Base-by-base conservation (phyloP, 768 basidiomycete species). In the Mycena venus region DNA sequence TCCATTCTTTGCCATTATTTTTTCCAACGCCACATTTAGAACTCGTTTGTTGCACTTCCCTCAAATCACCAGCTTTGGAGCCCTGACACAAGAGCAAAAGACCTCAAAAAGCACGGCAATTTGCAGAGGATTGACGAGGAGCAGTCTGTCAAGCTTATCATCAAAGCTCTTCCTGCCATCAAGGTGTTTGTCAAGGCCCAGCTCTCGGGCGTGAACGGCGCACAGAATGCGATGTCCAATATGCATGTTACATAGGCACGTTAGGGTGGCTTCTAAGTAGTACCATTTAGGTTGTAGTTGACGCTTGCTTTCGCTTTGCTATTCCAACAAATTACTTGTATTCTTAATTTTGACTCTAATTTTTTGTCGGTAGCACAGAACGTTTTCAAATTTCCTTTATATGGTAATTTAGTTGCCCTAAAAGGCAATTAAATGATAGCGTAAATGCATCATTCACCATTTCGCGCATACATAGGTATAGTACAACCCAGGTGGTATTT, bases 141-240 rank as follows among this genome's bases (percentile, higher is more conserved):
- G 42, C 91, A 94, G 78, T 90, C 94, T n/a, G 89, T 95, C 75
- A 91, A 91, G 79, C 89, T 95, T n/a, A 89, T 96, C 59, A 89
- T 89, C 38, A 86, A 86, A 71, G 92, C 91, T 9, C 83, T 96
- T 62, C 93, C 93, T 2, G 84, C 87, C 32, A 93, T 96, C 75
- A 83, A 91, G 63, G 79, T 88, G 9, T 92, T 92, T 74, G 86
- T 95, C 62, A 86, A 83, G 25, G 25, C 56, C 19, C 63, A 62
- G 42, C 40, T 74, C 23, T 60, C 73, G 5, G 59, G 34, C 31
- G 10, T 59, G 31, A 31, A 38, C n/a, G 49, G 42, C 21, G 44
- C 64, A 9, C 71, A 60, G 19, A 73, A 27, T 56, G 72, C 73
- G 11, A 68, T 60, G 47, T 65, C 68, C 25, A 32, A 56, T 25